Evolutionary conservation across 139 green algal species (phyloP), one percentile per base, ranked within the genome.

Genomic region (Chlamydomonas applanata): DNA sequence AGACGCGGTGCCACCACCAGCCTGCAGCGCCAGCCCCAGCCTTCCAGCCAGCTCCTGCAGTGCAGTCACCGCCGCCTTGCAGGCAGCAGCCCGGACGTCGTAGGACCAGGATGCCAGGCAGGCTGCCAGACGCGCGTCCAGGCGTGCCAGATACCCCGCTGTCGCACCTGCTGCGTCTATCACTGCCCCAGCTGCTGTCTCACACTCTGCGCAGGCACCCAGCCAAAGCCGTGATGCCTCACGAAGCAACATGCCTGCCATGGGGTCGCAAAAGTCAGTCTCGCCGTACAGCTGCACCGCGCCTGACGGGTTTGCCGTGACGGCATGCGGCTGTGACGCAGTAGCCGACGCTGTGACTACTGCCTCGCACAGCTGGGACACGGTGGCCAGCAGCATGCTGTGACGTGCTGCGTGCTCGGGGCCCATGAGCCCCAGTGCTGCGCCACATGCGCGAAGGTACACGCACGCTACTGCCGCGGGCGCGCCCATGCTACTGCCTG

Each of bases 51-150:
- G 32, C 40, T 68, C 52, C 57, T 59, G 36, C 33, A 79, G 56
- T 2, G 62, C 61, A n/a, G 17, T 2, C 3, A 61, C 19, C 2
- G 34, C 33, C 57, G 72, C 74, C 74, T 93, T 93, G 33, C 88
- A 40, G 3, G 79, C 84, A 0, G 86, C 80, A 4, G 84, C 77
- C 2, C 82, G 69, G 29, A 91, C 82, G 27, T 94, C 89, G 65
- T 89, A 90, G 1, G 40, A 46, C 11, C 29, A n/a, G 24, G 64
- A 81, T 0, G 30, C 30, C 32, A 92, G 53, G 19, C 75, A 87
- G 7, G 11, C 22, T 1, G 20, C 29, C 57, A 89, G 70, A 34
- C 72, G 71, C n/a, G 25, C 32, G 36, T 27, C 34, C 72, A 45
- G 17, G 9, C 64, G 71, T 27, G 59, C 27, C 53, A 64, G n/a